A percentile compares a stretch with the other conserved stretches of the same genome.
These are phyloP conservation scores for Chara braunii DNA, from an alignment of 139 green algal genomes.

Conservation along the genomic window DNA sequence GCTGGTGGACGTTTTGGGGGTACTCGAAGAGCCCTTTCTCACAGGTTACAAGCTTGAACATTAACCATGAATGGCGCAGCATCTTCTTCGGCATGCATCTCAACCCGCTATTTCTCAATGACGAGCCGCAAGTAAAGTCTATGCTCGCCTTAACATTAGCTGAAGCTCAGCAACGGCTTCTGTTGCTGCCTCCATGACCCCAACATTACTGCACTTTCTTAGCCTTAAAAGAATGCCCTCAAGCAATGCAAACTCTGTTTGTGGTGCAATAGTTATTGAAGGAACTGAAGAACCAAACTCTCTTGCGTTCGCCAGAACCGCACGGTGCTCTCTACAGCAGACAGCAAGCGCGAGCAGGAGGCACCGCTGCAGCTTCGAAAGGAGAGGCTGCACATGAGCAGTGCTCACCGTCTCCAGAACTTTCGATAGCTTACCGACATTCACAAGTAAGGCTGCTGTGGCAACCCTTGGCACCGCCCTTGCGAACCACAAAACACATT, in stretches of 20 bases:
- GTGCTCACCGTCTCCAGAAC: not conserved
- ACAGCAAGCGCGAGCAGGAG: not conserved
- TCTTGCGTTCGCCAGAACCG: not conserved
- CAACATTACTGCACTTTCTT: not conserved
- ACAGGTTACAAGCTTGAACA: too few species aligned
- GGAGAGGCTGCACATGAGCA: not conserved
- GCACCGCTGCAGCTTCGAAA: conserved; percentile 11
- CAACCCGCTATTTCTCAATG: too few species aligned
- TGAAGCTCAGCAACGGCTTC: not conserved
- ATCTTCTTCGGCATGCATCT: too few species aligned
- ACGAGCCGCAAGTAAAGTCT: too few species aligned
- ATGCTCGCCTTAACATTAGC: not conserved
- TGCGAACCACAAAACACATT: conserved; percentile 20
- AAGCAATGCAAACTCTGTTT: not conserved
- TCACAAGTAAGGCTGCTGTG: not conserved
- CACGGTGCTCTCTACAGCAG: not conserved
- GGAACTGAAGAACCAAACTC: too few species aligned
- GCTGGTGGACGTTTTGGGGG: too few species aligned
- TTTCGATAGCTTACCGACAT: not conserved
- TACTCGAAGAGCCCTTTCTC: too few species aligned
- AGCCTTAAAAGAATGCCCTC: not conserved
- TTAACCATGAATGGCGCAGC: too few species aligned
- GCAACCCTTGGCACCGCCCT: conserved; percentile 1
- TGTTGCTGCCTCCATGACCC: not conserved
- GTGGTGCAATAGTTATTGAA: too few species aligned